These are phyloP conservation scores for Nitzschia inconspicua DNA, from an alignment of 108 stramenopile genomes.

Conservation along the genomic window DNA sequence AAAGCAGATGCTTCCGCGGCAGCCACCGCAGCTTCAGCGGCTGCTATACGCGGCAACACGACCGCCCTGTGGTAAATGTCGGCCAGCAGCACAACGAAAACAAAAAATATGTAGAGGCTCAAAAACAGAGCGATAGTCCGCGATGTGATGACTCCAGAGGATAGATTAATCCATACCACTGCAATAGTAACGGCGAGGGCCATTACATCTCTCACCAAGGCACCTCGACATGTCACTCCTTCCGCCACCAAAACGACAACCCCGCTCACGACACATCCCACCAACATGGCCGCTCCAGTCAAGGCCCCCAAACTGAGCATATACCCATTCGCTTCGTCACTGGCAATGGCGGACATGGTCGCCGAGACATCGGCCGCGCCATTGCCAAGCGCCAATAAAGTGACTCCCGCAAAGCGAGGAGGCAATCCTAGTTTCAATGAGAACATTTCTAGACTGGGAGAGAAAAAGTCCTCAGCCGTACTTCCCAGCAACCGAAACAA, in stretches of 20 bases:
- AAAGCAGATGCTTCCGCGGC: not conserved
- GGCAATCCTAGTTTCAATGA: slow-evolving; percentile 77
- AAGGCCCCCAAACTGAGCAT: slow-evolving; percentile 85
- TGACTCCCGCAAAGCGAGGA: slow-evolving; percentile 95
- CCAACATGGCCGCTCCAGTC: slow-evolving; percentile 93
- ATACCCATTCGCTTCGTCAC: slow-evolving; percentile 77
- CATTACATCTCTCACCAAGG: slow-evolving; percentile 79
- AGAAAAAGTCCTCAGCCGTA: slow-evolving; percentile 96
- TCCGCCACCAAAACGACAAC: slow-evolving; percentile 68
- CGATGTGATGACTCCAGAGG: slow-evolving; percentile 50
- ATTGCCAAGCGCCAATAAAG: slow-evolving; percentile 94
- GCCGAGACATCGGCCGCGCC: slow-evolving; percentile 96
- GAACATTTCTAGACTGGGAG: slow-evolving; percentile 90
- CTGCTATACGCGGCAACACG: slow-evolving; percentile 60
- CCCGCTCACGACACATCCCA: slow-evolving; percentile 81
- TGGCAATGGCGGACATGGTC: slow-evolving; percentile 78
- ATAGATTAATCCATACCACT: slow-evolving; percentile 54
- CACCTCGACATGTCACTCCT: slow-evolving; percentile 82
- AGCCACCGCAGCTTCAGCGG: slow-evolving; percentile 3
- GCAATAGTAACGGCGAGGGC: slow-evolving; percentile 55
- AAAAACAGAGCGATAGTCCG: slow-evolving; percentile 54
- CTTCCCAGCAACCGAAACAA: slow-evolving; percentile 87
- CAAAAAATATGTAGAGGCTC: slow-evolving; percentile 66
- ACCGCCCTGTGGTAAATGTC: slow-evolving; percentile 87
- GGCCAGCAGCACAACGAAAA: slow-evolving; percentile 71